Base-by-base conservation (phyloP, 2,329 filamentous ascomycete species). In the Cyclaneusma minus region DNA sequence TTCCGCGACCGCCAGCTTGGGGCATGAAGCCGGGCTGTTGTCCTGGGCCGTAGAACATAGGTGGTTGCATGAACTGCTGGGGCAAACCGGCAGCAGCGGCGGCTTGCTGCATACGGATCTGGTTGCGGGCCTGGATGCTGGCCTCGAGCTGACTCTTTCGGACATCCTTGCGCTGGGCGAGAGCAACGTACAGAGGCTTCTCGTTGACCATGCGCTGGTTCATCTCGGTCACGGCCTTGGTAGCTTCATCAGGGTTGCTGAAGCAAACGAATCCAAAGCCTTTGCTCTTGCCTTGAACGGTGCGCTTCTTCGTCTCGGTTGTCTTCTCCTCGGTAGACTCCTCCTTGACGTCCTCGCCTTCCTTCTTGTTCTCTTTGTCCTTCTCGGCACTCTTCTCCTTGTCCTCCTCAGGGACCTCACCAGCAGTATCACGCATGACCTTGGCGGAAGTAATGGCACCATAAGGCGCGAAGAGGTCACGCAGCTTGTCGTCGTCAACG, bases 201-300 rank as follows among this genome's bases (percentile, higher is more conserved):
- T 70, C 71, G 55, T 85, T 79, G 42, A 95, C 68, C 89, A 98
- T 98, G 57, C 89, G 84, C 68, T 95, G 87, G 68, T 98, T 98
- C 83, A 95, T 94, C 59, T 98, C 89, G 34, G 85, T 84, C 38
- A 98, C 87, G 39, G 89, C 89, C 73, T 95, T 95, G 61, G 87
- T 94, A 40, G 89, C 89, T 55, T 98, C 89, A 47, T 98, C 89
- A 34, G 89, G 85, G 68, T 92, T 95, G 70, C 81, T 89, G 67
- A 98, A 98, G 79, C 89, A 98, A 50, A 98, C 89, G 56, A 98
- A 98, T 46, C 89, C 89, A 54, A 98, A 98, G 54, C 89, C 89
- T 69, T 95, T 98, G 77, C 84, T 93, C 80, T 95, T 95, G 54
- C 89, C 89, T n/a, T n/a, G n/a, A 34, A 92, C 68, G 30, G 58